Percentiles rank a stretch among this genome's conserved stretches.
These are phyloP conservation scores for Chaetomium cochliodes DNA, from an alignment of 495 filamentous ascomycete species.

Conservation along the genomic window DNA sequence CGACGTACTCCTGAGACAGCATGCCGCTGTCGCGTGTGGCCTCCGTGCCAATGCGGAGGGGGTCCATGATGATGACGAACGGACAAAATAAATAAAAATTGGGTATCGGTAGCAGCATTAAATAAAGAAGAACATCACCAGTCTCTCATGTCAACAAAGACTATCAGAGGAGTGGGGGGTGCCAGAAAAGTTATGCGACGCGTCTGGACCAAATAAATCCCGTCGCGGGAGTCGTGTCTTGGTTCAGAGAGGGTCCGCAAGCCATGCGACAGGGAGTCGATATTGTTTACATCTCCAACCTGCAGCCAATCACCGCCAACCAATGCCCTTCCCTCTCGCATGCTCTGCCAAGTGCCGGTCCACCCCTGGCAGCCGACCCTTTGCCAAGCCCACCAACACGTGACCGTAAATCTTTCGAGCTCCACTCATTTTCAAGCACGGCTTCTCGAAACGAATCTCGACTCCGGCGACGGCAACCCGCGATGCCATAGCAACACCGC, in stretches of 20 bases:
- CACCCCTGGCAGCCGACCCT: conserved; percentile 22
- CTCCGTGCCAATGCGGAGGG: background rate
- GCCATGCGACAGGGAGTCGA: conserved; percentile 4
- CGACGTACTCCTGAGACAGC: conserved; percentile 16
- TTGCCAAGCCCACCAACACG: conserved; percentile 31
- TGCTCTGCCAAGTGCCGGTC: background rate
- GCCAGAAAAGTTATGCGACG: conserved; percentile 3
- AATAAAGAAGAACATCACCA: background rate
- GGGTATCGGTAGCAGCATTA: conserved; percentile 9
- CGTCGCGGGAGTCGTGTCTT: conserved; percentile 23
- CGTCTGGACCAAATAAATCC: conserved; percentile 19
- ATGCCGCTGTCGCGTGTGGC: conserved; percentile 4
- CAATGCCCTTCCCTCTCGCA: background rate
- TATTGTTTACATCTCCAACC: conserved; percentile 37
- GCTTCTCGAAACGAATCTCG: conserved; percentile 1
- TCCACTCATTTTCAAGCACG: background rate
- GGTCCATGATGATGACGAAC: conserved; percentile 14
- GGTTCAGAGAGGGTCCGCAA: conserved; percentile 7
- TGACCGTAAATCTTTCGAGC: conserved; percentile 29
- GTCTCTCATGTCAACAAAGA: conserved; percentile 14
- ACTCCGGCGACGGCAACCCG: conserved; percentile 15
- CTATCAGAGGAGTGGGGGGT: background rate
- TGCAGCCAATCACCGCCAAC: conserved; percentile 24
- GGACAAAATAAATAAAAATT: background rate
- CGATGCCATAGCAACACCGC: conserved; percentile 24